phyloP scores from a whole-genome alignment of 2,329 filamentous ascomycete genomes.

The Eurotiales sp. region DNA sequence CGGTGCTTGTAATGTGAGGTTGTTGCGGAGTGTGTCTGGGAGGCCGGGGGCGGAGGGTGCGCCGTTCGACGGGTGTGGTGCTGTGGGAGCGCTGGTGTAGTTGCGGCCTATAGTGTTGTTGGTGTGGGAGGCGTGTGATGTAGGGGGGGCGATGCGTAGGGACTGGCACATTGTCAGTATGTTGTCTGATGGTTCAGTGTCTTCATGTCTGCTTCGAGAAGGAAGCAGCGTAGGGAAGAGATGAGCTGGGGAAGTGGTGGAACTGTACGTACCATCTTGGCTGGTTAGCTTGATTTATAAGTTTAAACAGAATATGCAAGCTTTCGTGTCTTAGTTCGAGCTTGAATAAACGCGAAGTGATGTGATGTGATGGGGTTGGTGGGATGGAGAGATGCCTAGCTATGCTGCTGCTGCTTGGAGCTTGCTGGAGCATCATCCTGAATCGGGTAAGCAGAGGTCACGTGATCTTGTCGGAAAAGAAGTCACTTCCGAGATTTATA shows the following conservation, averaged over 20 bases:
- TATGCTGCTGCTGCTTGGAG: constrained; percentile 13
- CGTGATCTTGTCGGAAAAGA: background rate
- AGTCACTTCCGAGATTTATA: background rate
- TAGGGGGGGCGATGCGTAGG: constrained; percentile 80
- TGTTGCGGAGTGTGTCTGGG: constrained; percentile 86
- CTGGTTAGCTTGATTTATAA: background rate
- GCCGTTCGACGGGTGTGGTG: constrained; percentile 51
- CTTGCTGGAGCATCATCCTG: constrained; percentile 4
- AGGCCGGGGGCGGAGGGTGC: constrained; percentile 91
- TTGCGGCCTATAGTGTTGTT: constrained; percentile 60
- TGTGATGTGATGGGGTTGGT: background rate
- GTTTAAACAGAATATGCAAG: background rate
- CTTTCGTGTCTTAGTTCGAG: background rate
- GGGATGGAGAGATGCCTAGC: too few species aligned
- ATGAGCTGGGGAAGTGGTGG: background rate
- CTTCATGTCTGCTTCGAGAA: too few species aligned
- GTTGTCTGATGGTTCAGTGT: too few species aligned
- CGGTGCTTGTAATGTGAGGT: constrained; percentile 63
- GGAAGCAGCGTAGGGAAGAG: background rate
- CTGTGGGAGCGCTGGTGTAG: background rate
- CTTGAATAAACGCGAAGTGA: background rate
- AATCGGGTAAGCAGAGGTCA: too few species aligned
- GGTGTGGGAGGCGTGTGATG: constrained; percentile 63
- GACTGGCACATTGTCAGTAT: constrained; percentile 51
- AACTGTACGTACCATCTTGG: constrained; percentile 3